A percentile compares a stretch with the other conserved stretches of the same genome.
These are phyloP conservation scores for Graphium sp. DNA, from an alignment of 2,329 filamentous ascomycete species.

Conservation along the genomic window DNA sequence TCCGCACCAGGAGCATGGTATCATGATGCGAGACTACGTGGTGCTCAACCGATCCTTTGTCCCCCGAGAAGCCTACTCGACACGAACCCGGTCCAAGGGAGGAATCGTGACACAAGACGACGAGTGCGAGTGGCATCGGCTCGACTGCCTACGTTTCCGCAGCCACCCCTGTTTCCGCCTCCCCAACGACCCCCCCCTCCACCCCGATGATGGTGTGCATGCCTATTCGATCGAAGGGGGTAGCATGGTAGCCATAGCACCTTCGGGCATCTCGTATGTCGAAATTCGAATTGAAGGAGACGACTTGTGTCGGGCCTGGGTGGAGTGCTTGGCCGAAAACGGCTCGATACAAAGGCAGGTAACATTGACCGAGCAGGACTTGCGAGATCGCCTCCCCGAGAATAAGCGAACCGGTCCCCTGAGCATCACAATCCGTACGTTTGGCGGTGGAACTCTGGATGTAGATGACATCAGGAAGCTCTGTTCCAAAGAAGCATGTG, in stretches of 20 bases:
- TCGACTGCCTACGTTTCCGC: slow-evolving; percentile 78
- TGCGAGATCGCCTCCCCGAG: slow-evolving; percentile 55
- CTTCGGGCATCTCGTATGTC: slow-evolving; percentile 69
- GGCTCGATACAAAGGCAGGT: slow-evolving; percentile 54
- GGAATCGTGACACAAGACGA: slow-evolving; percentile 58
- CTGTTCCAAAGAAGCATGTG: slow-evolving; percentile 50
- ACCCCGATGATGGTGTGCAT: slow-evolving; percentile 61
- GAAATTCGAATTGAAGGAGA: slow-evolving; percentile 74
- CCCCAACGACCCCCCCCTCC: slow-evolving; percentile 51
- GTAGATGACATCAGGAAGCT: slow-evolving; percentile 63
- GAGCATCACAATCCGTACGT: slow-evolving; percentile 58
- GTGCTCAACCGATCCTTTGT: slow-evolving; percentile 72
- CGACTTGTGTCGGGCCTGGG: slow-evolving; percentile 61
- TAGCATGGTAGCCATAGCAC: slow-evolving; percentile 59
- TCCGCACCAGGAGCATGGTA: slow-evolving; percentile 74
- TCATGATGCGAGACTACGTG: slow-evolving; percentile 85
- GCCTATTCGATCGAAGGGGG: slow-evolving; percentile 72
- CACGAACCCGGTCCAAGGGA: slow-evolving; percentile 70
- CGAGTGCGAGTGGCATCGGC: slow-evolving; percentile 81
- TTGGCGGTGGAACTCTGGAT: slow-evolving; percentile 54
- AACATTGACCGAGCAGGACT: slow-evolving; percentile 54
- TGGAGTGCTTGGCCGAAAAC: slow-evolving; percentile 57
- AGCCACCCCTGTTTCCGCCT: slow-evolving; percentile 81
- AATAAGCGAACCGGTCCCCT: slow-evolving; percentile 56
- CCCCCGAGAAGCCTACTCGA: slow-evolving; percentile 69